Base-by-base conservation (phyloP, 257 asterid genomes). In the Knoxia roxburghii region DNA sequence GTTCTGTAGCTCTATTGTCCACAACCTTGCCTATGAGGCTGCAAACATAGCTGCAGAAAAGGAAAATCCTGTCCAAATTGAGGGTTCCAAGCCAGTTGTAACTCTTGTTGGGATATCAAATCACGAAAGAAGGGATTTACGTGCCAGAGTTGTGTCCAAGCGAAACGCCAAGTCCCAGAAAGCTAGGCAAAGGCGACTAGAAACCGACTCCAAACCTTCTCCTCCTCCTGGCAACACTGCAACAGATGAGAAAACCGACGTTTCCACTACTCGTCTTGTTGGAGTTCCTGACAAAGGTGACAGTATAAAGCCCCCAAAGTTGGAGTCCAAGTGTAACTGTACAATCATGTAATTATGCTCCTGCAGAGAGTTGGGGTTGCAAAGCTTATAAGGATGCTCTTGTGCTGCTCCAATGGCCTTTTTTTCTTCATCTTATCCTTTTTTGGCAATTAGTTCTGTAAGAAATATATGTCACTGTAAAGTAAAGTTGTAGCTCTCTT, bases 301-400 rank as follows among this genome's bases (percentile, higher is more conserved):
- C 61, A 81, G 77, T 72, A 41, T 72, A 78, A 83, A 81, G 77
- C 96, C 96, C 72, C 96, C 89, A 48, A 89, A 85, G 85, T 86
- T 79, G 62, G 98, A 93, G 81, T 93, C 98, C 37, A 93, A 89
- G 83, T 93, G 98, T 77, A 93, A 93, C 62, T 93, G 98, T 87
- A 72, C 77, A 71, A 90, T 93, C 68, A 93, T 93, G 98, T 89
- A 79, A 78, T 70, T 52, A 72, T 64, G 64, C 57, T 70, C 58
- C 41, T 37, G 41, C 9, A 37, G 41, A 37, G 8, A 17, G 23
- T 57, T 35, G 5, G 50, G 56, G 57, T 26, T 8, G 55, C 20
- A 51, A 35, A 48, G 69, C 37, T 40, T 59, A n/a, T 49, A 48
- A 48, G 53, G 53, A 48, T 48, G 53, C 53, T 48, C 1, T 48